phyloP scores from a whole-genome alignment of 495 filamentous ascomycete genomes.

The Geopyxis carbonaria region DNA sequence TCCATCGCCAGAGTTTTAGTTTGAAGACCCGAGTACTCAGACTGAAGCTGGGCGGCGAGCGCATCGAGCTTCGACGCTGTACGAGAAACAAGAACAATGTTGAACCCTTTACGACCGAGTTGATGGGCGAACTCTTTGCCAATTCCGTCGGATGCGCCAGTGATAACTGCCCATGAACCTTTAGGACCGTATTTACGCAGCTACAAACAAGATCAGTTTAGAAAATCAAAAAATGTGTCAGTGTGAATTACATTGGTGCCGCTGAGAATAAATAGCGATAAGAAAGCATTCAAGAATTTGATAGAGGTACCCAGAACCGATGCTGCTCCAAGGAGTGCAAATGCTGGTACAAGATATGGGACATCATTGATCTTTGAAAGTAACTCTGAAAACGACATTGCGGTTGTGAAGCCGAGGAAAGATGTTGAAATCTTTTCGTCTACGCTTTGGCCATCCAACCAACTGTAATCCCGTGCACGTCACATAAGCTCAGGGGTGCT shows the following conservation, averaged over 20 bases:
- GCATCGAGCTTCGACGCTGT: conserved; percentile 73
- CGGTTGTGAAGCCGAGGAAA: too few relatives aligned
- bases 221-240: conserved; percentile 1
- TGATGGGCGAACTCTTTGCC: conserved; percentile 92
- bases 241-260: conserved; percentile 37
- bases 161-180: conserved; percentile 87
- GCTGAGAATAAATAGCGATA: conserved; percentile 60
- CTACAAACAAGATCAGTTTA: conserved; percentile 30
- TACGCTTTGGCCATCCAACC: too few relatives aligned
- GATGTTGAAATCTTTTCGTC: too few relatives aligned
- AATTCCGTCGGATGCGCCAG: conserved; percentile 89
- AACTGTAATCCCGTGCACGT: too few relatives aligned
- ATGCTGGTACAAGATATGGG: conserved; percentile 9
- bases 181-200: conserved; percentile 79
- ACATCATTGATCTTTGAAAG: too few relatives aligned
- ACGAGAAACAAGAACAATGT: conserved; percentile 81
- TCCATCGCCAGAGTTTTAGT: conserved; percentile 77
- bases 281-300: conserved; percentile 27
- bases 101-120: conserved; percentile 81
- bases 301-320: conserved; percentile 10
- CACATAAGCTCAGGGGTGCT: too few relatives aligned
- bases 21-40: conserved; percentile 43
- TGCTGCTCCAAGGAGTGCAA: conserved; percentile 20
- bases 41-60: conserved; percentile 56
- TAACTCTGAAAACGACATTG: too few relatives aligned